These are phyloP conservation scores for Zymoseptoria tritici DNA, from an alignment of 2,329 filamentous ascomycete genomes.

Conservation along the genomic window DNA sequence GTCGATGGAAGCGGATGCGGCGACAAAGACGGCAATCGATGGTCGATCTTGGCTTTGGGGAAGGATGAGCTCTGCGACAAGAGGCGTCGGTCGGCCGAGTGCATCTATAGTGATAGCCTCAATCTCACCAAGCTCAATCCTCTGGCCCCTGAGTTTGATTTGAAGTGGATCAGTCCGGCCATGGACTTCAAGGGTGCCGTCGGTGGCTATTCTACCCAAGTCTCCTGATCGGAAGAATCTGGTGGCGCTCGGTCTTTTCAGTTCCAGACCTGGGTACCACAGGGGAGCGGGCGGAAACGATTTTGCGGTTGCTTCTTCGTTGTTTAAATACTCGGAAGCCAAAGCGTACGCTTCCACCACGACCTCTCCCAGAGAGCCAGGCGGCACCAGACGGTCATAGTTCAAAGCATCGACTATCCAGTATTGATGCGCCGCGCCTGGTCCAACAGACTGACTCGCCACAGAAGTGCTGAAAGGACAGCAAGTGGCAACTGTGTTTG, in stretches of 20 bases:
- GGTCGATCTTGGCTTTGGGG: background rate
- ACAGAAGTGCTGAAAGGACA: background rate
- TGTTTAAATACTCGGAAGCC: background rate
- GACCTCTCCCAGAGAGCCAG: background rate
- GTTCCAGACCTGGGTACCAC: background rate
- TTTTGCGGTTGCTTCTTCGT: background rate
- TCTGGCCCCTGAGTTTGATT: slow-evolving; percentile 68
- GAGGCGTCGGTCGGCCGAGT: background rate
- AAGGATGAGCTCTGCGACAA: background rate
- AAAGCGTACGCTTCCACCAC: background rate
- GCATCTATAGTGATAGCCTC: slow-evolving; percentile 30
- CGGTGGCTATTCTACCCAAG: background rate
- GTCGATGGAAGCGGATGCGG: background rate
- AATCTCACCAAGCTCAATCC: slow-evolving; percentile 69
- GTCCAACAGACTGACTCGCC: background rate
- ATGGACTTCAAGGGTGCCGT: background rate
- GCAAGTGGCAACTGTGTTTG: background rate
- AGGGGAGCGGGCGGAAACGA: background rate
- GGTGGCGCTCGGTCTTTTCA: background rate
- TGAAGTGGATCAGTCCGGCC: slow-evolving; percentile 36
- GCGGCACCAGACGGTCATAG: background rate
- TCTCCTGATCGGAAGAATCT: background rate
- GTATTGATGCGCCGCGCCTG: background rate
- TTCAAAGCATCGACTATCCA: background rate
- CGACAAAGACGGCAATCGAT: background rate